phyloP scores from a whole-genome alignment of 2,329 filamentous ascomycete genomes.

The Aspergillus costaricaensis region DNA sequence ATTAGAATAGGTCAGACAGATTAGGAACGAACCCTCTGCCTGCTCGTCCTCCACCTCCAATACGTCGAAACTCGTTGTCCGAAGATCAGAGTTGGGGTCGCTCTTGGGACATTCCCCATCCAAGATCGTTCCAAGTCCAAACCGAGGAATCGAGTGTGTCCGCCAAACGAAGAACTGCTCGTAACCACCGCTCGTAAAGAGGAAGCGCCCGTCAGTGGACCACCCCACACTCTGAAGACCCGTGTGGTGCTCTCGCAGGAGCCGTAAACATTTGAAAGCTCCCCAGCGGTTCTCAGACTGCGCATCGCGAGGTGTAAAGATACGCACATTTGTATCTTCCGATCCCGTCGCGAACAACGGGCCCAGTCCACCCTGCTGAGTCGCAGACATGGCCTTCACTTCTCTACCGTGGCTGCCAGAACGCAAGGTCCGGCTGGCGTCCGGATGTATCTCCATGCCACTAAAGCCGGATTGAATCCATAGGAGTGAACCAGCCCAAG shows the following conservation, averaged over 20 bases:
- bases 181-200: slow-evolving; percentile 83
- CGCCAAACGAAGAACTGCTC: slow-evolving; percentile 91
- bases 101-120: slow-evolving; percentile 52
- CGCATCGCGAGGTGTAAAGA: slow-evolving; percentile 51
- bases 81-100: slow-evolving; percentile 64
- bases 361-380: slow-evolving; percentile 24
- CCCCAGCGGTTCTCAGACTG: slow-evolving; percentile 22
- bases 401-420: slow-evolving; percentile 82
- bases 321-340: slow-evolving; percentile 73
- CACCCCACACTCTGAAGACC: slow-evolving; percentile 82
- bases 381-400: slow-evolving; percentile 66
- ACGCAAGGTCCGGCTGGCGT: slow-evolving; percentile 57
- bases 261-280: slow-evolving; percentile 57
- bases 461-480: slow-evolving; percentile 72
- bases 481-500: slow-evolving; percentile 58
- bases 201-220: slow-evolving; percentile 64
- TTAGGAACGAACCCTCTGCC: slow-evolving; percentile 48
- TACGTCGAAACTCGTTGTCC: slow-evolving; percentile 79
- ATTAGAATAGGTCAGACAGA: slow-evolving; percentile 80
- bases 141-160: slow-evolving; percentile 56
- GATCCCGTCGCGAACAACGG: slow-evolving; percentile 65
- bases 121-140: slow-evolving; percentile 56
- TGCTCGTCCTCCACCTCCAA: slow-evolving; percentile 31
- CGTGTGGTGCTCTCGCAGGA: slow-evolving; percentile 75
- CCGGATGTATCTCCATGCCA: slow-evolving; percentile 41